Evolutionary conservation across 352 stramenopile species (phyloP), one percentile per base, ranked within the genome.

Genomic region (Phytophthora sp.): DNA sequence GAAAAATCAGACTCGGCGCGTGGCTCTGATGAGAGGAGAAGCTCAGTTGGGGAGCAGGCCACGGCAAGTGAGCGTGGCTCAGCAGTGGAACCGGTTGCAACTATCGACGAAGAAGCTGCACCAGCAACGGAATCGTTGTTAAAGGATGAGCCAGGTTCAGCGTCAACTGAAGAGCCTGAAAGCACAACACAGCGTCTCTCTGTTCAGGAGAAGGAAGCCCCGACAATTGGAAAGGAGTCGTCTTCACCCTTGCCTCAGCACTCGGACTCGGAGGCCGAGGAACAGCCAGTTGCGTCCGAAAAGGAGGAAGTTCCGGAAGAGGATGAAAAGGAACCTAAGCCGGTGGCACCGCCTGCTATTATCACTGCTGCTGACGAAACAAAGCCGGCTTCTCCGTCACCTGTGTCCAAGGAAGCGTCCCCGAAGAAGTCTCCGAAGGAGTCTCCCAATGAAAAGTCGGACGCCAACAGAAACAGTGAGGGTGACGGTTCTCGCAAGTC

Each of bases 401-500:
- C 44, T 44, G 59, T 32, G 3, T 42, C 59, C 2, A 64, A 69
- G 21, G 37, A 65, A 7, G 45, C 45, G 9, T 59, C 48, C 1
- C 45, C 58, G 3, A 52, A 63, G 13, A 46, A 73, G 28, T 56
- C 62, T 18, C 35, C 62, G 9, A 66, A 74, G 44, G 57, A 76
- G 6, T 61, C 63, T 37, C 39, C 64, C 0, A 74, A 80, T 18
- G 39, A 76, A 17, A 77, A 81, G 24, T 24, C 57, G 0, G 53
- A 66, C 7, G 32, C 52, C 1, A 50, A 10, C 20, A 45, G 38
- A 28, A 54, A 43, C 30, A 17, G 30, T 39, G 51, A 79, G 30
- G 17, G 63, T 31, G 77, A 88, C 20, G 53, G 58, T 12, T 71
- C 66, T 15, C 74, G 82, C 30, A 94, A 91, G 59, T 95, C 84